Conservation (phyloP, 1,139 yeast genomes). For the Yamadazyma spencermartinsiae region DNA sequence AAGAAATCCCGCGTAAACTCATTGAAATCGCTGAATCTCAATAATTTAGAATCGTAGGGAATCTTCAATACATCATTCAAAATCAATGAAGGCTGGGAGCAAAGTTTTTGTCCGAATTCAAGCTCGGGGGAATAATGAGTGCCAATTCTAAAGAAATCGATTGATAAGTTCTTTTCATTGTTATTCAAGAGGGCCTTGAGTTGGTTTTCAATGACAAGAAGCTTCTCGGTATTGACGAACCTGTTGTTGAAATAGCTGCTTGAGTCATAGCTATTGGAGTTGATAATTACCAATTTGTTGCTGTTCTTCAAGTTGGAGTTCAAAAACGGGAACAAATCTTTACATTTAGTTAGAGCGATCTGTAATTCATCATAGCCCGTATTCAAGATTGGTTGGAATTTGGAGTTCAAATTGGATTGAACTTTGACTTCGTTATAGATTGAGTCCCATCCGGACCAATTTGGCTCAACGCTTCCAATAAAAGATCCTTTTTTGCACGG, state of each 20-base stretch:
- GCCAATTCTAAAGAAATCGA: conserved; percentile 29
- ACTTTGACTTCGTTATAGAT: conserved; percentile 44
- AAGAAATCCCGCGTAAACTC: conserved; percentile 20
- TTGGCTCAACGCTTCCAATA: conserved; percentile 51
- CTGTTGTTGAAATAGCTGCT: conserved; percentile 16
- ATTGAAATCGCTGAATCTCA: conserved; percentile 21
- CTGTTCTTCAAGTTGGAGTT: conserved; percentile 17
- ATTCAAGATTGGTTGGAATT: conserved; percentile 19
- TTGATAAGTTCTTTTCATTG: conserved; percentile 21
- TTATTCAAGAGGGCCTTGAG: conserved; percentile 13
- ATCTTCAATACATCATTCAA: conserved; percentile 16
- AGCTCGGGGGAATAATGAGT: conserved; percentile 18
- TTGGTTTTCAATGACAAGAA: conserved; percentile 11
- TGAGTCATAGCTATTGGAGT: conserved; percentile 19
- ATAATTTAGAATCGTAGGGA: conserved; percentile 21
- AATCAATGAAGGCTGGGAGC: conserved; percentile 17
- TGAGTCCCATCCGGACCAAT: conserved; percentile 60
- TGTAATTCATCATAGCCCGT: conserved; percentile 25
- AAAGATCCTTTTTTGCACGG: conserved; percentile 47
- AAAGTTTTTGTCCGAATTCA: conserved; percentile 18
- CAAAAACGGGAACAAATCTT: conserved; percentile 32
- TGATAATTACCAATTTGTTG: conserved; percentile 30
- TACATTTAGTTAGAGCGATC: conserved; percentile 30
- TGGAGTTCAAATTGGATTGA: conserved; percentile 21
- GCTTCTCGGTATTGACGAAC: conserved; percentile 6